Conservation (phyloP, 2,329 filamentous ascomycete genomes). For the Cyphellophora europaea region DNA sequence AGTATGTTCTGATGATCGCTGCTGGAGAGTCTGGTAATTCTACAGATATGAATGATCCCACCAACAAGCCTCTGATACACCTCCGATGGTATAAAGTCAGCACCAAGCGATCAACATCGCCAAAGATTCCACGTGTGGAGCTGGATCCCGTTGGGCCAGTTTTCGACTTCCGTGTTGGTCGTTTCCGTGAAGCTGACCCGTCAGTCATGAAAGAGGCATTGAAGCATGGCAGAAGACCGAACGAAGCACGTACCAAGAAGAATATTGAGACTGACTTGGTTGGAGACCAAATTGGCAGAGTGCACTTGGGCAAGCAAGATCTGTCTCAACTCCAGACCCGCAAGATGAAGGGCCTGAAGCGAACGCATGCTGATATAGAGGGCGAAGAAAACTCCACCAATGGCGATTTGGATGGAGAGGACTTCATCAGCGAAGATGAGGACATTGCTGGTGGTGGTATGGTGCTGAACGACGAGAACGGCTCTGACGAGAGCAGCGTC, state of each 20-base stretch:
- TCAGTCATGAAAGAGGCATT: conserved; percentile 80
- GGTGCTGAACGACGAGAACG: conserved; percentile 31
- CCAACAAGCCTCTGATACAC: conserved; percentile 38
- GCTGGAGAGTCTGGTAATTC: conserved; percentile 52
- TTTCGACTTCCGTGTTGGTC: conserved; percentile 82
- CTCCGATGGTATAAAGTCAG: conserved; percentile 76
- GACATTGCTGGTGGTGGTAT: conserved; percentile 17
- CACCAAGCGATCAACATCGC: conserved; percentile 70
- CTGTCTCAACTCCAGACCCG: conserved; percentile 79
- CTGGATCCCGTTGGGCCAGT: conserved; percentile 91
- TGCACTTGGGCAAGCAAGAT: conserved; percentile 87
- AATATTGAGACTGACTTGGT: conserved; percentile 86
- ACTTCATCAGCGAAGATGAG: conserved; percentile 15
- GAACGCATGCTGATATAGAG: conserved; percentile 56
- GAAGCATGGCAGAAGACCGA: conserved; percentile 65
- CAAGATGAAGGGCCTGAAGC: conserved; percentile 99
- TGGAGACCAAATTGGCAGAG: conserved; percentile 91
- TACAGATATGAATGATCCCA: conserved; percentile 21
- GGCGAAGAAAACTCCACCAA: conserved; percentile 29
- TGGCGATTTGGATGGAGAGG: conserved; percentile 14
- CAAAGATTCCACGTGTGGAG: conserved; percentile 81
- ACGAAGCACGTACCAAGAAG: conserved; percentile 68
- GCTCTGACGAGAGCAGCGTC: conserved; percentile 8
- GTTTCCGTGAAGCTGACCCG: conserved; percentile 68
- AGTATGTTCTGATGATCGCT: conserved; percentile 76